Conservation (phyloP, 1,284 basidiomycete species). For the Cutaneotrichosporon mucoides region DNA sequence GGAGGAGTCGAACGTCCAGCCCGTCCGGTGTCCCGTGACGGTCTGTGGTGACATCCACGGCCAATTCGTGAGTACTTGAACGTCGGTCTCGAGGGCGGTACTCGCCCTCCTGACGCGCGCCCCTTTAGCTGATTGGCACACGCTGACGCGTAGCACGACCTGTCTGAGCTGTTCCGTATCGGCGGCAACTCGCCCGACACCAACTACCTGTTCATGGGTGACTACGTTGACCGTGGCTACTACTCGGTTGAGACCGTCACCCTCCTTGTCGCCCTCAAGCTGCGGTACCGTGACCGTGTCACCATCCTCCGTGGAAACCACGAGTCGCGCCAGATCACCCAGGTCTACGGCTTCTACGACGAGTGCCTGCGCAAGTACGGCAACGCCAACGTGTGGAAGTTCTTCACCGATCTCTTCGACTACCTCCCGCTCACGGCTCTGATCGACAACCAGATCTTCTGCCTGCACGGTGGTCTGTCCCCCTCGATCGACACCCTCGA, state of each 20-base stretch:
- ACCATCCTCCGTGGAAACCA: constrained; percentile 98
- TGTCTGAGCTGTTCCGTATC: constrained; percentile 98
- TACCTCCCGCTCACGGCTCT: constrained; percentile 94
- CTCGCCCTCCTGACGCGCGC: too few species aligned
- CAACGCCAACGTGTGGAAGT: constrained; percentile 99
- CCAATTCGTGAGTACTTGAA: constrained; percentile 79
- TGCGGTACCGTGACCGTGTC: constrained; percentile 96
- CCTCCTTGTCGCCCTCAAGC: constrained; percentile 94
- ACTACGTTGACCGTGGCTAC: constrained; percentile 99
- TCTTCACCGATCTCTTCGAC: constrained; percentile 98
- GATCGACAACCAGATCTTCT: constrained; percentile 99
- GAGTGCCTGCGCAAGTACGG: constrained; percentile 99
- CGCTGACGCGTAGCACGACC: constrained; percentile 70
- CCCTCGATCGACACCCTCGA: constrained; percentile 99
- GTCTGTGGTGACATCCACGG: constrained; percentile 99
- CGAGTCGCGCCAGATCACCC: constrained; percentile 98
- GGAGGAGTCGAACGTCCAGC: constrained; percentile 97
- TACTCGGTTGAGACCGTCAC: constrained; percentile 99
- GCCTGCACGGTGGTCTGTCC: constrained; percentile 95
- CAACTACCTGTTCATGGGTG: constrained; percentile 99
- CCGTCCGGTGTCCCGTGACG: constrained; percentile 94
- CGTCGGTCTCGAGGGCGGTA: too few species aligned
- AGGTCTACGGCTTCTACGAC: constrained; percentile 99
- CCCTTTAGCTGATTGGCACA: too few species aligned
- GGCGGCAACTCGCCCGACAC: constrained; percentile 99